phyloP scores from a whole-genome alignment of 106 monocot genomes.

The Xerophyta viscosa region DNA sequence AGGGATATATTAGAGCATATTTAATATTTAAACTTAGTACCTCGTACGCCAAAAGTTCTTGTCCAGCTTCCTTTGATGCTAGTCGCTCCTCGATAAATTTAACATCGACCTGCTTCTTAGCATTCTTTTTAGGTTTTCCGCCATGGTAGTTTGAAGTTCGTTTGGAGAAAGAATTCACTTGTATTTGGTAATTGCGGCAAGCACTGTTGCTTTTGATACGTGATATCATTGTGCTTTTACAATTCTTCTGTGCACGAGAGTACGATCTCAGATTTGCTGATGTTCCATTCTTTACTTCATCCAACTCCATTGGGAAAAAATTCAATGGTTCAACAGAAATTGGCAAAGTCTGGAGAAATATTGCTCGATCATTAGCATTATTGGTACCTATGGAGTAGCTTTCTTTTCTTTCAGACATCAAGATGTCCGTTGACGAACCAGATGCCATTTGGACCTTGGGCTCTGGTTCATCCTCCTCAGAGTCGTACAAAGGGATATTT shows the following conservation, averaged over 20 bases:
- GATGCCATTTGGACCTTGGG: constrained; percentile 33
- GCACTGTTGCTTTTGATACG: constrained; percentile 37
- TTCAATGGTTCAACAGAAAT: constrained; percentile 56
- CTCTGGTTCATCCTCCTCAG: constrained; percentile 67
- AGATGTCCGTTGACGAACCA: constrained; percentile 12
- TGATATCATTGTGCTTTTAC: constrained; percentile 45
- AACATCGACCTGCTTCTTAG: constrained; percentile 32
- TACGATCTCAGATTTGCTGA: constrained; percentile 8
- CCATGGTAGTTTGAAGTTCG: constrained; percentile 18
- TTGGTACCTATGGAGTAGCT: constrained; percentile 8
- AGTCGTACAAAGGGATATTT: constrained; percentile 87
- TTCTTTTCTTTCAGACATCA: constrained; percentile 9
- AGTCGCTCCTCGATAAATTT: constrained; percentile 44
- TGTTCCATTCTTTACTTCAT: constrained; percentile 17
- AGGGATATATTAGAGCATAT: too few species aligned
- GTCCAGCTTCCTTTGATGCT: constrained; percentile 43
- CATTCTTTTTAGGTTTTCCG: constrained; percentile 48
- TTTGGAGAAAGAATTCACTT: constrained; percentile 31
- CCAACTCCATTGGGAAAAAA: constrained; percentile 48
- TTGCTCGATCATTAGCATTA: constrained; percentile 14
- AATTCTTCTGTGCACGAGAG: constrained; percentile 15
- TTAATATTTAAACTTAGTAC: too few species aligned
- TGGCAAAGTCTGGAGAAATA: constrained; percentile 17
- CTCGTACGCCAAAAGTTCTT: constrained; percentile 68
- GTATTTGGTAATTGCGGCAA: constrained; percentile 36